Percentiles rank a stretch among this genome's conserved stretches.
phyloP scores from a whole-genome alignment of 192 early-diverging fungal species.

The Backusella mclennaniae region DNA sequence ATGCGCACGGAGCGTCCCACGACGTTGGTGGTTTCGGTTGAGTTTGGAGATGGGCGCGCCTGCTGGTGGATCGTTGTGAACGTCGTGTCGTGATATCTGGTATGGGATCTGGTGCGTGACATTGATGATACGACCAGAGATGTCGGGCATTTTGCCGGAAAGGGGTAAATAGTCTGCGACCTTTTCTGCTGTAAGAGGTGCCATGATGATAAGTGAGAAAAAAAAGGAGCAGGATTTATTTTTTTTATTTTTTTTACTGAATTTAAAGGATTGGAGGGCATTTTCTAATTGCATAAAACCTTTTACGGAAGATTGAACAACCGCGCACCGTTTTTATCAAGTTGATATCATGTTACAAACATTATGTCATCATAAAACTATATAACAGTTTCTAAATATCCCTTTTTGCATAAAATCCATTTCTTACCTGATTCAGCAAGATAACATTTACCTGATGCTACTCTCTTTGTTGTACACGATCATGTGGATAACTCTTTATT shows the following conservation, averaged over 20 bases:
- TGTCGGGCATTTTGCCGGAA: conserved; percentile 16
- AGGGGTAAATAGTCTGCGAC: conserved; percentile 27
- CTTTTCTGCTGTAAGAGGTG: conserved; percentile 23
- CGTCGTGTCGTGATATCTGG: conserved; percentile 12
- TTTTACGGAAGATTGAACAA: not conserved
- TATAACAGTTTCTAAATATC: not conserved
- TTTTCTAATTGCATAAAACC: not conserved
- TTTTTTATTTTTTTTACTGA: no score
- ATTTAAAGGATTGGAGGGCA: not conserved
- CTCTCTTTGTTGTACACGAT: not conserved
- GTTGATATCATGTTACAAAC: not conserved
- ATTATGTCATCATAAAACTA: not conserved
- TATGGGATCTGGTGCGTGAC: conserved; percentile 38
- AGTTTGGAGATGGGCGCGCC: conserved; percentile 15
- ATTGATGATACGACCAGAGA: conserved; percentile 28
- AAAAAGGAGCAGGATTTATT: not conserved
- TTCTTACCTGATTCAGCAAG: not conserved
- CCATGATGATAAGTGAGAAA: not conserved
- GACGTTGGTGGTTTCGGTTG: conserved; percentile 10
- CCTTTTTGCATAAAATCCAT: not conserved
- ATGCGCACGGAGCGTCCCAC: not conserved
- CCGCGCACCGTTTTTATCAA: not conserved
- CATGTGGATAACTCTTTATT: not conserved
- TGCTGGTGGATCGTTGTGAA: not conserved
- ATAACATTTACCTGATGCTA: not conserved